Percentiles rank a stretch among this genome's conserved stretches.
These are phyloP conservation scores for Iris macrosiphon DNA, from an alignment of 106 monocot species.

Conservation along the genomic window DNA sequence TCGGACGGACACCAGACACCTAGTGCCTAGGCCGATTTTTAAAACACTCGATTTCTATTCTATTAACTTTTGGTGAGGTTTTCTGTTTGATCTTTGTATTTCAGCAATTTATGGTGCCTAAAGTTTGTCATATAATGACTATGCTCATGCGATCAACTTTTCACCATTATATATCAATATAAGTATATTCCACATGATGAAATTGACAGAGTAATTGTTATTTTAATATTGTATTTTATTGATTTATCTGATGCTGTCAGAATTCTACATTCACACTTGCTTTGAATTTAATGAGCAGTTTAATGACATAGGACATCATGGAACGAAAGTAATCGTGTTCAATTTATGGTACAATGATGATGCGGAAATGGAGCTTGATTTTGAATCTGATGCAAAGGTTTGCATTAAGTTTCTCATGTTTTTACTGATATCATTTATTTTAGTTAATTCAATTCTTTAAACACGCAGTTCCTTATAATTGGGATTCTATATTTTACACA, in stretches of 20 bases:
- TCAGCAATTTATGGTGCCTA: neutral
- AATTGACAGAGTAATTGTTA: neutral
- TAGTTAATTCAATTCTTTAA: too few species aligned
- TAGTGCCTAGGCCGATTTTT: too few species aligned
- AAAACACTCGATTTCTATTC: too few species aligned
- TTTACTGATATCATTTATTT: neutral
- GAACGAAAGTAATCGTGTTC: slow-evolving; percentile 76
- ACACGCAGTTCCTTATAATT: too few species aligned
- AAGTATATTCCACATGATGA: too few species aligned
- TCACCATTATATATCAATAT: too few species aligned
- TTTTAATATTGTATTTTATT: neutral
- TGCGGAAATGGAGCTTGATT: slow-evolving; percentile 85
- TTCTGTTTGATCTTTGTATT: too few species aligned
- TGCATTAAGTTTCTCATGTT: slow-evolving; percentile 5
- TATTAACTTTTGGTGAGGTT: too few species aligned
- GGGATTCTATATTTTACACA: too few species aligned
- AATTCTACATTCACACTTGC: slow-evolving; percentile 23
- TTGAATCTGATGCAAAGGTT: slow-evolving; percentile 64
- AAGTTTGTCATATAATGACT: neutral
- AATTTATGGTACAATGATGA: slow-evolving; percentile 89
- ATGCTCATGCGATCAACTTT: too few species aligned
- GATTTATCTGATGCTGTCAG: slow-evolving; percentile 2
- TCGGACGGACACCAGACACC: too few species aligned
- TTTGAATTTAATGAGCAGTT: slow-evolving; percentile 67
- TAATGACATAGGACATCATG: slow-evolving; percentile 83